Evolutionary conservation across 2,329 filamentous ascomycete species (phyloP), one percentile per base, ranked within the genome.

Genomic region (Immersiporthe knoxdaviesiana): DNA sequence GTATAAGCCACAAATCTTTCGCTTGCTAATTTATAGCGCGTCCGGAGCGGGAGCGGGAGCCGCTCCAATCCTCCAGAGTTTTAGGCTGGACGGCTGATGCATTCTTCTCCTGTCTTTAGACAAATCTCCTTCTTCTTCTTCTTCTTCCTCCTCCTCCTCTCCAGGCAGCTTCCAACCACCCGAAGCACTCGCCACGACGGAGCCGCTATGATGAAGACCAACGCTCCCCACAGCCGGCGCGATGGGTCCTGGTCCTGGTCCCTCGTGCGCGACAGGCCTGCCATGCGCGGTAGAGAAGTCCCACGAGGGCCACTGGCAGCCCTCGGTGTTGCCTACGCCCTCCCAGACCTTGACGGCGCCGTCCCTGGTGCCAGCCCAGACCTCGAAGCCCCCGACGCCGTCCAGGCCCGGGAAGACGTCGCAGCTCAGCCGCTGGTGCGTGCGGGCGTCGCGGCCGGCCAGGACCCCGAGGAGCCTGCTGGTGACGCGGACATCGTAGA

Each of bases 401-500:
- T 74, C 75, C 3, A 74, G 70, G 5, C 81, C 80, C 0, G 82
- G 79, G 72, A 86, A 90, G 3, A 88, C 81, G 74, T 89, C 85
- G 69, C 85, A 85, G 14, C 77, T 79, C 52, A 90, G 76, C 52
- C 85, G 83, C 75, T 90, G 88, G 72, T 89, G 88, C 0, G 84
- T 85, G 2, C 75, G 74, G 5, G 84, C 82, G 8, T 79, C 76
- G 30, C 88, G 84, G 4, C 85, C 87, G 0, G 79, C 76, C 14
- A 90, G 77, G 65, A 83, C 82, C n/a, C 82, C 82, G 3, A 91
- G 80, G n/a, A 90, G 79, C 72, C 82, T 81, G 11, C 87, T 85
- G 2, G 86, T 84, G 10, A 86, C 87, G 24, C 89, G 84, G 44
- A 91, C 83, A 74, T 91, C 89, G 77, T 90, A 91, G 3, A 91